A percentile compares a stretch with the other conserved stretches of the same genome.
These are phyloP conservation scores for Mikania micrantha DNA, from an alignment of 129 eudicot species.

Conservation along the genomic window DNA sequence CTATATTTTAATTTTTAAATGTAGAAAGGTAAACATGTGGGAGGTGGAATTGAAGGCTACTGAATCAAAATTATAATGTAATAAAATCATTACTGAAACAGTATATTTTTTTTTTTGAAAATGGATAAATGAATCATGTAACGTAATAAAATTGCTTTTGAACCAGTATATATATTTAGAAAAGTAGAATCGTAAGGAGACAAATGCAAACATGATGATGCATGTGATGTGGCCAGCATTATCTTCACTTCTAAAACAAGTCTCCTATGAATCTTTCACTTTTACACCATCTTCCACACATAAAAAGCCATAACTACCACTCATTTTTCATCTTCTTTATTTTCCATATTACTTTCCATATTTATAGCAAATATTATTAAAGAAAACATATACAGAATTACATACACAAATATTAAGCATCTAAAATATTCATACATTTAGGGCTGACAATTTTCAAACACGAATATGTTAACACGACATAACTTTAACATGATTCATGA, in stretches of 20 bases:
- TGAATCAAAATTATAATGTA: no score
- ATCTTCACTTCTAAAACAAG: conserved; percentile 32
- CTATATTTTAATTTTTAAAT: no score
- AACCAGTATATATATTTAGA: neutral
- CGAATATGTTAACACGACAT: no score
- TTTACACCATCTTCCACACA: conserved; percentile 19
- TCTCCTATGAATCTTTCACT: conserved; percentile 12
- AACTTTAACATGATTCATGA: no score
- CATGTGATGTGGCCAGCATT: conserved; percentile 24
- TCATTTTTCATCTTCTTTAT: conserved; percentile 7
- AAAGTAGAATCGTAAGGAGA: neutral
- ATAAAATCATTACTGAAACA: no score
- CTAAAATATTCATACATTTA: neutral
- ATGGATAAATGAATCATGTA: neutral
- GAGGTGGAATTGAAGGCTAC: no score
- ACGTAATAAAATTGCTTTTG: neutral
- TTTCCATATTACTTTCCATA: neutral
- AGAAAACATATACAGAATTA: neutral
- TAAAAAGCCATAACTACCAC: conserved; percentile 20
- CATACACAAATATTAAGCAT: neutral
- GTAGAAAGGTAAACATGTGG: no score
- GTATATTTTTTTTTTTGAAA: no score
- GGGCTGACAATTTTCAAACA: no score
- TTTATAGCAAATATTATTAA: neutral
- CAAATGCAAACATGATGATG: conserved; percentile 15